Percentiles rank a stretch among this genome's conserved stretches.
phyloP scores from a whole-genome alignment of 2,329 filamentous ascomycete species.

The Bimuria novae-zelandiae region DNA sequence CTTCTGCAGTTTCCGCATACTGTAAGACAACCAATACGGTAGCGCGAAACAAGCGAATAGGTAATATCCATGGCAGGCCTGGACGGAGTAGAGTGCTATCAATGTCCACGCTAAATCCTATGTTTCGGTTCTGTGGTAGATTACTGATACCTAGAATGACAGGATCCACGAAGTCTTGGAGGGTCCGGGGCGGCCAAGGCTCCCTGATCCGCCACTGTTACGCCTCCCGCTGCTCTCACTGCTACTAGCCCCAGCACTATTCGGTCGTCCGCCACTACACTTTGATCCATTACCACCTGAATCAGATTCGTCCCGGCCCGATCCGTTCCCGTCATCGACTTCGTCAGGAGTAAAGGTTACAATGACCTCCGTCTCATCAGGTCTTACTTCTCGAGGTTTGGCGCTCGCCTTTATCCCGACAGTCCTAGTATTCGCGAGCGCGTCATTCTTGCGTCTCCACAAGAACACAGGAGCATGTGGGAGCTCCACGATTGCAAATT shows the following conservation, averaged over 20 bases:
- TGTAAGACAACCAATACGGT: slow-evolving; percentile 5
- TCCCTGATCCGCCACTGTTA: neutral
- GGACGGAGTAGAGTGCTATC: slow-evolving; percentile 1
- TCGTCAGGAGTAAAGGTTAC: no score
- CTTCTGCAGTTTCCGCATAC: neutral
- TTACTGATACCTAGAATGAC: slow-evolving; percentile 15
- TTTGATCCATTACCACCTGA: no score
- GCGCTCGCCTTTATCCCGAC: neutral
- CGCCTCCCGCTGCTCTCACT: neutral
- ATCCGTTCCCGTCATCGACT: no score
- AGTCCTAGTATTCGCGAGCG: neutral
- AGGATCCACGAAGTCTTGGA: slow-evolving; percentile 9
- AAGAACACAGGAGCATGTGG: slow-evolving; percentile 27
- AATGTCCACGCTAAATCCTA: slow-evolving; percentile 12
- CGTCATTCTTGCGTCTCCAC: slow-evolving; percentile 12
- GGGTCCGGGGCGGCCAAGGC: neutral
- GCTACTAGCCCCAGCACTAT: no score
- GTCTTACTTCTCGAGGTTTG: neutral
- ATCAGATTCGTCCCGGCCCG: neutral
- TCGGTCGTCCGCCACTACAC: neutral
- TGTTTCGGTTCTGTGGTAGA: slow-evolving; percentile 3
- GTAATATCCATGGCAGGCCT: slow-evolving; percentile 12
- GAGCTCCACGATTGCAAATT: slow-evolving; percentile 27
- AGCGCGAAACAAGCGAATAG: neutral
- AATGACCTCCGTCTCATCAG: no score